Evolutionary conservation across 2,329 filamentous ascomycete genomes (phyloP).

Genomic region (Colletotrichum gloeosporioides): DNA sequence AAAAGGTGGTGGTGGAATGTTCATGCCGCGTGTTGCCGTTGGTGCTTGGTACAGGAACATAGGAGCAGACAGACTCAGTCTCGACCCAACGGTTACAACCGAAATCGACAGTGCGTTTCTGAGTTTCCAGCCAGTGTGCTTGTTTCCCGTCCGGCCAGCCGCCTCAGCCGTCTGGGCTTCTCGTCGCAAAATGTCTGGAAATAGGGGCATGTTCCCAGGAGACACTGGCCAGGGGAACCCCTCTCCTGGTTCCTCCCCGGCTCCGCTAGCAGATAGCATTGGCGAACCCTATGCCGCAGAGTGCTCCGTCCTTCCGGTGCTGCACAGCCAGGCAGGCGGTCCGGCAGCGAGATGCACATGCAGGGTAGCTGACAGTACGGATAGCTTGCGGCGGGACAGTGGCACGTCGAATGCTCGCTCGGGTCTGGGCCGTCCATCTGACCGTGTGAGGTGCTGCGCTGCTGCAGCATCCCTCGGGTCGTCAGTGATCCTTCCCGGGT

Average conservation of each 20-base stretch:
- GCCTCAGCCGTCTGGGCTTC: not conserved
- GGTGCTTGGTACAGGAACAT: not conserved
- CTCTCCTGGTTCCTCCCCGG: not conserved
- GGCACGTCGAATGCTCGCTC: not conserved
- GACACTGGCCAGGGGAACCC: not conserved
- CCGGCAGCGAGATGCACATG: not conserved
- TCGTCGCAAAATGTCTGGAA: not conserved
- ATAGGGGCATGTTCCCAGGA: slow-evolving; percentile 19
- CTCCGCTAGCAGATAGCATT: not conserved
- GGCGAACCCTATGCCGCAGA: not conserved
- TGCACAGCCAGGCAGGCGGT: not conserved
- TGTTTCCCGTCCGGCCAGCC: not conserved
- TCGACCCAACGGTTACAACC: slow-evolving; percentile 1
- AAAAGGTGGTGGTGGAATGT: not conserved
- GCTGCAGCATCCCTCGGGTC: not conserved
- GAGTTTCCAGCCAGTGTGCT: not conserved
- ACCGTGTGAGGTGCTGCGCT: not conserved
- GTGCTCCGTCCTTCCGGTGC: slow-evolving; percentile 7
- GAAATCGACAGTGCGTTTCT: not conserved
- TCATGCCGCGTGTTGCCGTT: not conserved
- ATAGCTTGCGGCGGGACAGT: slow-evolving; percentile 7
- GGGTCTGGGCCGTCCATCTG: not conserved
- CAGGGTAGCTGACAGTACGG: slow-evolving; percentile 13
- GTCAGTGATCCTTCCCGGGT: not conserved
- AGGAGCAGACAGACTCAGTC: not conserved